Conservation (phyloP, 2,329 filamentous ascomycete genomes). For the Xylariaceae sp. region DNA sequence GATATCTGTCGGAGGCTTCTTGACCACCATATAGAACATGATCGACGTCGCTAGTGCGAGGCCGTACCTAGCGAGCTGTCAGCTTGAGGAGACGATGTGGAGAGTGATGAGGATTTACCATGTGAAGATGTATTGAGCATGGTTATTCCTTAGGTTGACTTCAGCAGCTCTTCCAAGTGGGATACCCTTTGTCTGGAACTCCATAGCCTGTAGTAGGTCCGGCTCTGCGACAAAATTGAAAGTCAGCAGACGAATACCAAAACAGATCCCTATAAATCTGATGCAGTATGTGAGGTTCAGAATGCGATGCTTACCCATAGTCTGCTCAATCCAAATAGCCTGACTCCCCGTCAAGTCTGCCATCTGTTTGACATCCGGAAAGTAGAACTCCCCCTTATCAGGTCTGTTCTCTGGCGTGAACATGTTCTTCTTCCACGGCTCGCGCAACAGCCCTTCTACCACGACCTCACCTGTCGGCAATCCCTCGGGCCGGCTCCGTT, state of each 20-base stretch:
- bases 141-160: slow-evolving; percentile 93
- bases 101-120: slow-evolving; percentile 60
- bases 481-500: slow-evolving; percentile 58
- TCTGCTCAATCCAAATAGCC: slow-evolving; percentile 92
- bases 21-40: slow-evolving; percentile 95
- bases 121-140: slow-evolving; percentile 97
- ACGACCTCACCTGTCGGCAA: slow-evolving; percentile 67
- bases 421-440: slow-evolving; percentile 96
- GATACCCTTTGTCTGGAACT: slow-evolving; percentile 74
- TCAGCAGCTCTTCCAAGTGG: slow-evolving; percentile 85
- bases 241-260: slow-evolving; percentile 14
- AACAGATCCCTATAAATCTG: slow-evolving; percentile 11
- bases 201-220: slow-evolving; percentile 70
- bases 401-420: slow-evolving; percentile 92
- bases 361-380: slow-evolving; percentile 92
- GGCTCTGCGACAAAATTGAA: slow-evolving; percentile 51
- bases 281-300: background rate
- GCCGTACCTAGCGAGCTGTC: slow-evolving; percentile 64
- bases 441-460: slow-evolving; percentile 78
- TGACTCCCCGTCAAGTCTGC: slow-evolving; percentile 76
- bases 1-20: slow-evolving; percentile 74
- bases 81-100: slow-evolving; percentile 3
- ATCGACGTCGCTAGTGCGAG: slow-evolving; percentile 79
- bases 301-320: slow-evolving; percentile 62
- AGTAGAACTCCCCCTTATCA: slow-evolving; percentile 83